Evolutionary conservation across 2,329 filamentous ascomycete species (phyloP).

Genomic region (Fusarium sacchari): DNA sequence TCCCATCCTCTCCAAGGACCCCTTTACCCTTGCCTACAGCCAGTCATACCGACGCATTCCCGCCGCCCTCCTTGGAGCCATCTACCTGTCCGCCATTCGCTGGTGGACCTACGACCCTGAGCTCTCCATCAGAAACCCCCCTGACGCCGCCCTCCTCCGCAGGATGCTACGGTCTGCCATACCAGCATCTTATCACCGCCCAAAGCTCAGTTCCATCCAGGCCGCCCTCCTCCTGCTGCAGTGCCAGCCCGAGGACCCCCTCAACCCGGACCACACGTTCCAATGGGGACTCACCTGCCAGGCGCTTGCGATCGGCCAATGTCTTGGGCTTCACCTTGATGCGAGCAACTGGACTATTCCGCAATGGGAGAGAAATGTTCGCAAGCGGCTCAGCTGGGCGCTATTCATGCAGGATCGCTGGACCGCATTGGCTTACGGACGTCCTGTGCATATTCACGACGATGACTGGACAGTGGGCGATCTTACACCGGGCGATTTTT

Average conservation of each 20-base stretch:
- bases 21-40: slow-evolving; percentile 63
- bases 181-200: slow-evolving; percentile 45
- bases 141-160: slow-evolving; percentile 41
- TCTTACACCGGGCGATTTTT: slow-evolving; percentile 47
- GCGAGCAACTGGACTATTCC: slow-evolving; percentile 66
- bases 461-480: slow-evolving; percentile 46
- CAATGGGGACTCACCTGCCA: slow-evolving; percentile 55
- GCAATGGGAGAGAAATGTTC: slow-evolving; percentile 64
- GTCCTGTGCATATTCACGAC: slow-evolving; percentile 46
- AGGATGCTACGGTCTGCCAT: slow-evolving; percentile 39
- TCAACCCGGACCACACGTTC: slow-evolving; percentile 49
- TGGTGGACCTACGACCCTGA: slow-evolving; percentile 62
- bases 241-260: slow-evolving; percentile 46
- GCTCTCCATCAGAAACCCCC: slow-evolving; percentile 43
- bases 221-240: slow-evolving; percentile 44
- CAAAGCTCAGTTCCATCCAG: slow-evolving; percentile 46
- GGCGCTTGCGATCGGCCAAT: slow-evolving; percentile 60
- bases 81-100: slow-evolving; percentile 64
- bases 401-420: slow-evolving; percentile 71
- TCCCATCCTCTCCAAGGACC: slow-evolving; percentile 63
- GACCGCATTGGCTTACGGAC: slow-evolving; percentile 49
- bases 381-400: slow-evolving; percentile 68
- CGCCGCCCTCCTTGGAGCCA: slow-evolving; percentile 62
- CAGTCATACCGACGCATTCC: slow-evolving; percentile 62
- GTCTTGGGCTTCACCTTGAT: slow-evolving; percentile 65